phyloP scores from a whole-genome alignment of 352 stramenopile species.

The Phytophthora parvispora region DNA sequence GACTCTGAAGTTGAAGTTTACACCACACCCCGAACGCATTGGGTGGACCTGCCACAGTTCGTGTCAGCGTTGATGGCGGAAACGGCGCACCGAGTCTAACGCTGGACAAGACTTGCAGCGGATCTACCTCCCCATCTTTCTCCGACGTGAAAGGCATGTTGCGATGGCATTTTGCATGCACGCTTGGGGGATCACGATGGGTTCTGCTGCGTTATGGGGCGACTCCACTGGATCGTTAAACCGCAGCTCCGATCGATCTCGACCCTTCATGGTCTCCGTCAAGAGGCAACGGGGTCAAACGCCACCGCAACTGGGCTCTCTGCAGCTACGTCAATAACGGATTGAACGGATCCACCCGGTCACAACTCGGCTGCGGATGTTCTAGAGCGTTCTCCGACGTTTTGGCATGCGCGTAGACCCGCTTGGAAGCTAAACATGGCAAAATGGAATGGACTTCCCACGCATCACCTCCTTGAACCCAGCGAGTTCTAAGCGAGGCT shows the following conservation, averaged over 20 bases:
- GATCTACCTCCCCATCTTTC: not conserved
- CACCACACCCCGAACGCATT: not conserved
- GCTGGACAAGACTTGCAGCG: not conserved
- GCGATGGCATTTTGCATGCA: not conserved
- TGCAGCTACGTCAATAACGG: slow-evolving; percentile 24
- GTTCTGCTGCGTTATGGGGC: not conserved
- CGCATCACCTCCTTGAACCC: not conserved
- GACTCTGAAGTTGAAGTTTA: not conserved
- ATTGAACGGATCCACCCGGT: not conserved
- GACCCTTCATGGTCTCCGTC: no score
- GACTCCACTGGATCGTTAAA: not conserved
- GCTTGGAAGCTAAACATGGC: not conserved
- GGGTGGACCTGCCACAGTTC: not conserved
- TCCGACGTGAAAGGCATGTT: not conserved
- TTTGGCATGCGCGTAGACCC: not conserved
- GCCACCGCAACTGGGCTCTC: slow-evolving; percentile 14
- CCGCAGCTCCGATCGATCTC: not conserved
- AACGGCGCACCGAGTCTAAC: not conserved
- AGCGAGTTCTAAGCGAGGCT: not conserved
- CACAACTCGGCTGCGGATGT: not conserved
- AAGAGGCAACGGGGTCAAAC: not conserved
- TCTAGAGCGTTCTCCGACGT: slow-evolving; percentile 2
- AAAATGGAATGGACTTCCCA: not conserved
- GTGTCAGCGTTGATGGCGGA: not conserved
- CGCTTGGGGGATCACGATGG: not conserved